A percentile compares a stretch with the other conserved stretches of the same genome.
Conservation (phyloP, 2,329 filamentous ascomycete species). For the Corinectria fuckeliana region DNA sequence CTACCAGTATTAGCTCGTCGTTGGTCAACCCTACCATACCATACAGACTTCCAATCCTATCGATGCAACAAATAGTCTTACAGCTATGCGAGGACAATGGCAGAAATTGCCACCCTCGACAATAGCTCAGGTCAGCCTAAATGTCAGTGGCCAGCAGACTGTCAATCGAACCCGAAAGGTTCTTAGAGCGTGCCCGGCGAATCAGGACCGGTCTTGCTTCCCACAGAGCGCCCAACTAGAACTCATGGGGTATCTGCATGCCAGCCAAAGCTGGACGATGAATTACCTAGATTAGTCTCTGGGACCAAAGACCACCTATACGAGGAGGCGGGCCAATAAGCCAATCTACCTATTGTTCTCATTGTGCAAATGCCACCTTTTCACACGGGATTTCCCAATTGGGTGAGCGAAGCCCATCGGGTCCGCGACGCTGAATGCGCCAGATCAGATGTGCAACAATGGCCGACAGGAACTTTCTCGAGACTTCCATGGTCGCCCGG, state of each 20-base stretch:
- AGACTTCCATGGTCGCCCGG: constrained; percentile 32
- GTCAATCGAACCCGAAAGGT: background rate
- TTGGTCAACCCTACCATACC: too few relatives aligned
- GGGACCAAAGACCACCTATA: too few relatives aligned
- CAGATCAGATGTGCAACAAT: constrained; percentile 8
- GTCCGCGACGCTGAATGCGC: constrained; percentile 13
- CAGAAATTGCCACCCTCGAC: too few relatives aligned
- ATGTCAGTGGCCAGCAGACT: too few relatives aligned
- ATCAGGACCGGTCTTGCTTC: constrained; percentile 3
- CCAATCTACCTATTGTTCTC: too few relatives aligned
- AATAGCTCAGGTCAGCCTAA: too few relatives aligned
- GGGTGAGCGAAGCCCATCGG: constrained; percentile 15
- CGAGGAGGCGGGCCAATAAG: too few relatives aligned
- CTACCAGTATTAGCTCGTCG: too few relatives aligned
- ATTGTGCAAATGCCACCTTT: background rate
- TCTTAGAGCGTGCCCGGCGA: background rate
- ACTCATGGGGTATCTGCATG: background rate
- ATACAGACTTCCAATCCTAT: too few relatives aligned
- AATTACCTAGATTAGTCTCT: too few relatives aligned
- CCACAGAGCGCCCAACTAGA: background rate
- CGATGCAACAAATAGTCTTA: too few relatives aligned
- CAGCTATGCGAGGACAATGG: too few relatives aligned
- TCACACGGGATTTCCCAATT: constrained; percentile 13
- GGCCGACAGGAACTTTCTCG: constrained; percentile 20
- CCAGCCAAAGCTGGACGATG: background rate